Percentiles rank a stretch among this genome's conserved stretches.
phyloP scores from a whole-genome alignment of 805 yeast genomes.

The Wickerhamomyces silvicola region DNA sequence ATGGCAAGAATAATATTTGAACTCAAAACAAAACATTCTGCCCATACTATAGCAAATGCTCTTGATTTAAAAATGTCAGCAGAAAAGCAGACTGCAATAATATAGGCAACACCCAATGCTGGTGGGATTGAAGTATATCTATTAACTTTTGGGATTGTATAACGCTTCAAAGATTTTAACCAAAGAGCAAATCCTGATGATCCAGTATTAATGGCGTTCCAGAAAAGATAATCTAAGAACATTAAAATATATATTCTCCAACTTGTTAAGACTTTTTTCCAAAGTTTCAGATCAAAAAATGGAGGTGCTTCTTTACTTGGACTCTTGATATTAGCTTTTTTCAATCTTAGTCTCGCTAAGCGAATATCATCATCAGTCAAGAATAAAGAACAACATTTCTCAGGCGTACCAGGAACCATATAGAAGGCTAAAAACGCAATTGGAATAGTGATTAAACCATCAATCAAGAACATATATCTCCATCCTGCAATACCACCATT shows the following conservation, averaged over 20 bases:
- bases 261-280: slow-evolving; percentile 46
- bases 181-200: slow-evolving; percentile 39
- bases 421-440: slow-evolving; percentile 51
- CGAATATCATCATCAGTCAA: slow-evolving; percentile 50
- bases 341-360: slow-evolving; percentile 39
- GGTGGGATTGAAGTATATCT: slow-evolving; percentile 36
- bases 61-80: slow-evolving; percentile 32
- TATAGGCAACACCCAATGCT: slow-evolving; percentile 16
- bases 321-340: slow-evolving; percentile 33
- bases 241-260: slow-evolving; percentile 53
- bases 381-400: slow-evolving; percentile 47
- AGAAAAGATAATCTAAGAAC: slow-evolving; percentile 41
- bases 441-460: slow-evolving; percentile 36
- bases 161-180: slow-evolving; percentile 38
- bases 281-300: slow-evolving; percentile 36
- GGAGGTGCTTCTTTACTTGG: slow-evolving; percentile 20
- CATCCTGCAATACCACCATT: slow-evolving; percentile 43
- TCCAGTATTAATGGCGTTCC: slow-evolving; percentile 50
- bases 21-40: slow-evolving; percentile 39
- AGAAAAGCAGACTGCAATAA: slow-evolving; percentile 3
- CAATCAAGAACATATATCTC: slow-evolving; percentile 62
- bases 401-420: slow-evolving; percentile 60
- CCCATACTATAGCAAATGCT: slow-evolving; percentile 36
- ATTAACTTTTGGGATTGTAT: slow-evolving; percentile 31
- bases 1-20: slow-evolving; percentile 39